A percentile compares a stretch with the other conserved stretches of the same genome.
These are phyloP conservation scores for Bruguiera parviflora DNA, from an alignment of 345 rosid genomes.

Conservation along the genomic window DNA sequence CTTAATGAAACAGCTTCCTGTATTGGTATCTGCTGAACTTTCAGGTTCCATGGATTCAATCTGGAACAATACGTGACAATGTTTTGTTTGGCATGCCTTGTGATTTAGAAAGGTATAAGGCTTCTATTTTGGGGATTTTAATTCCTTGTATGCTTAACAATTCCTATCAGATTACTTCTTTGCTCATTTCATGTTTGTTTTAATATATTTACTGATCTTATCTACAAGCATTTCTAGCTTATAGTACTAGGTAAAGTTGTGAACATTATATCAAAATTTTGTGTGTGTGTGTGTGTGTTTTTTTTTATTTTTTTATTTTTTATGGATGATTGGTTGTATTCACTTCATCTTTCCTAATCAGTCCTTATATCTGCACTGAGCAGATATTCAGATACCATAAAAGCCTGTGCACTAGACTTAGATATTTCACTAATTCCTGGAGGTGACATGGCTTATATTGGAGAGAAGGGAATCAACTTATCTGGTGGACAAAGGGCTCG, in stretches of 20 bases:
- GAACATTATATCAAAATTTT: not conserved
- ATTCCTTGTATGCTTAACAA: not conserved
- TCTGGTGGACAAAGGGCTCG: constrained; percentile 98
- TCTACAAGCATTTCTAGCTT: not conserved
- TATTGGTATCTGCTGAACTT: constrained; percentile 22
- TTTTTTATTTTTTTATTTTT: not conserved
- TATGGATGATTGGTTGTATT: too few relatives aligned
- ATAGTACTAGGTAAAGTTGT: not conserved
- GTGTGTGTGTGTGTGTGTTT: not conserved
- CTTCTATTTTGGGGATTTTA: not conserved
- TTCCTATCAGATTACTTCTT: not conserved
- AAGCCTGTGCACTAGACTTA: constrained; percentile 71
- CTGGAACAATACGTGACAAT: constrained; percentile 81
- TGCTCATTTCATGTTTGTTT: not conserved
- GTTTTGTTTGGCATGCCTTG: constrained; percentile 63
- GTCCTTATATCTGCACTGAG: constrained; percentile 4
- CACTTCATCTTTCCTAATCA: not conserved
- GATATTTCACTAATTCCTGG: constrained; percentile 81
- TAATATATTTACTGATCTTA: not conserved
- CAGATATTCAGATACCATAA: constrained; percentile 62
- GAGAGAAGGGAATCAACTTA: constrained; percentile 85
- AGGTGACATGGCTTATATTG: constrained; percentile 77
- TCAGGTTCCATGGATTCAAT: constrained; percentile 90
- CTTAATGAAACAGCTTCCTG: constrained; percentile 18
- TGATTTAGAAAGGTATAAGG: constrained; percentile 57